Evolutionary conservation across 805 yeast genomes (phyloP), one percentile per base, ranked within the genome.

Genomic region (Saccharomycopsis javanensis): DNA sequence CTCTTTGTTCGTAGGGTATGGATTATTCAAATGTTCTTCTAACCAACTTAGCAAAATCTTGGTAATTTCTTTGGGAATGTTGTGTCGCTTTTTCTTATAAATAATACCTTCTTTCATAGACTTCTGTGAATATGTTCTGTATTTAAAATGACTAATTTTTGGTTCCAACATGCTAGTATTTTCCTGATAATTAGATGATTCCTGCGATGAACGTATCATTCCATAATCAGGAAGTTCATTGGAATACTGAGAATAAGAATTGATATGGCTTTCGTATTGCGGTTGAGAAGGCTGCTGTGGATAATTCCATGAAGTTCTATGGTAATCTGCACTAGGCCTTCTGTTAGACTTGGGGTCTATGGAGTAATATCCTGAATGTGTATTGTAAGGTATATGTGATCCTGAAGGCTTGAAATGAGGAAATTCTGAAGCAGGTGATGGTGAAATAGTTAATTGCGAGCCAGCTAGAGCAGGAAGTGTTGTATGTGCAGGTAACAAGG

Each of bases 1-100:
- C 65, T 88, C 96, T 51, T 81, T 79, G 55, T 84, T 85, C 54
- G 87, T 85, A 3, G 96, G 96, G 67, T 88, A 88, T 8, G 96
- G 96, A 65, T 87, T 86, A 61, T 82, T 81, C 64, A 86, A 72
- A 67, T 88, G 90, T 34, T 79, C 79, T 57, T 81, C 73, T 55
- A 88, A 76, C 96, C 96, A 88, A 52, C 75, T 74, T 57, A 88
- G 78, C 63, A 87, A 72, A n/a, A 85, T 81, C 60, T 80, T 81
- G 4, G 92, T 88, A 1, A 88, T 87, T 58, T 81, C 86, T 64
- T 86, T 81, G 16, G 96, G 96, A 60, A 88, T 72, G 67, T 87
- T 88, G 42, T 87, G 85, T 61, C 96, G 76, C 46, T 81, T 77
- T 37, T 72, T 71, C 54, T 34, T 54, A 13, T 54, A 16, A 10